Conservation (phyloP, 2,329 filamentous ascomycete genomes). For the Endocalyx cinctus region DNA sequence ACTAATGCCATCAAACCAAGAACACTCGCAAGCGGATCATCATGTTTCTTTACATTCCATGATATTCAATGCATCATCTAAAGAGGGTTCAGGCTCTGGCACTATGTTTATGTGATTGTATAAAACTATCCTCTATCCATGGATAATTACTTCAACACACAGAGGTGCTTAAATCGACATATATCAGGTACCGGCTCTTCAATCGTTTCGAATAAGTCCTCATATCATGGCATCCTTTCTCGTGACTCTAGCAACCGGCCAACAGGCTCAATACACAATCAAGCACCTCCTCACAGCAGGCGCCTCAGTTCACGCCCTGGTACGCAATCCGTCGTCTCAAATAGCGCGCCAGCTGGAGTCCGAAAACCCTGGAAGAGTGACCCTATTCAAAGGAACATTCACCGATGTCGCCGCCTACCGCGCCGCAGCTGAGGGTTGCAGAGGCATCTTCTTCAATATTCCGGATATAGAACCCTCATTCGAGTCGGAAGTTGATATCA, state of each 20-base stretch:
- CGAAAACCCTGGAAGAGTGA: conserved; percentile 7
- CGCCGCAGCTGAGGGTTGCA: conserved; percentile 9
- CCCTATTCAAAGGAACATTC: conserved; percentile 11
- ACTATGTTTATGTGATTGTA: too few species aligned
- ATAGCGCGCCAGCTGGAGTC: conserved; percentile 8
- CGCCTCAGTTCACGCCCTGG: conserved; percentile 10
- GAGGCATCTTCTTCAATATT: conserved; percentile 10
- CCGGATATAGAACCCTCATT: conserved; percentile 2
- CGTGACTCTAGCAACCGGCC: conserved; percentile 13
- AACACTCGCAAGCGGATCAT: too few species aligned
- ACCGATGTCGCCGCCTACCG: conserved; percentile 6
- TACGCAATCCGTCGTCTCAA: conserved; percentile 7
- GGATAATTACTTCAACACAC: too few species aligned
- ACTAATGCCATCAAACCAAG: too few species aligned
- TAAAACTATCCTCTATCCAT: too few species aligned
- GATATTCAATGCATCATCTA: too few species aligned
- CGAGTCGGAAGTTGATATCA: conserved; percentile 2
- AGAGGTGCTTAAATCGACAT: too few species aligned
- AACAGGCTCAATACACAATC: conserved; percentile 8
- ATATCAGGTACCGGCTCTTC: too few species aligned
- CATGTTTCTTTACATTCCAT: too few species aligned
- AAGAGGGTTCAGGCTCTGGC: too few species aligned
- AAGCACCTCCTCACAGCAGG: conserved; percentile 9
- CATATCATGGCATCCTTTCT: conserved; percentile 15
- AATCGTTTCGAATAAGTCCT: too few species aligned